Conservation (phyloP, 106 monocot genomes). For the Dendrobium officinale region DNA sequence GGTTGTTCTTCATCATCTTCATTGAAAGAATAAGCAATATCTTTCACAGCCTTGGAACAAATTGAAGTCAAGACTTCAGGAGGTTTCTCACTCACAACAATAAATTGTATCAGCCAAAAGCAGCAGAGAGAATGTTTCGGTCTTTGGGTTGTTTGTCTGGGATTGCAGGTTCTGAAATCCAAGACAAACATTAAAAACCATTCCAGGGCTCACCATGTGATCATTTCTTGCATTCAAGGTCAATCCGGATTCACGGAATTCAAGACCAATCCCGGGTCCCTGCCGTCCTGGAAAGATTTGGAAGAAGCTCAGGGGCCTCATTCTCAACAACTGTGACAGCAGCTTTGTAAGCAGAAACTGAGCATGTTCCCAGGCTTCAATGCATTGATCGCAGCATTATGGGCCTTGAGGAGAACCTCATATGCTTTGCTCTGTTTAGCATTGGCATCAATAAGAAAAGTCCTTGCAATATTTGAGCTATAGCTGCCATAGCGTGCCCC, state of each 20-base stretch:
- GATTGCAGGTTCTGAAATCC: too few relatives aligned
- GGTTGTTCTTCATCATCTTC: constrained; percentile 54
- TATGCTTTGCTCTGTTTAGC: too few relatives aligned
- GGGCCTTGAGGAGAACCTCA: too few relatives aligned
- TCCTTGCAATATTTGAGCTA: too few relatives aligned
- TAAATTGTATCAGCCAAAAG: constrained; percentile 84
- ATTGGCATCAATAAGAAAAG: too few relatives aligned
- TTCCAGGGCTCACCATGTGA: too few relatives aligned
- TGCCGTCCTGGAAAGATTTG: constrained; percentile 67
- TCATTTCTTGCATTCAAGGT: too few relatives aligned
- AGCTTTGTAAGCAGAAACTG: constrained; percentile 67
- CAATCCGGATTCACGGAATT: constrained; percentile 91
- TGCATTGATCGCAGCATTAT: constrained; percentile 62
- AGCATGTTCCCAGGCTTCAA: constrained; percentile 65
- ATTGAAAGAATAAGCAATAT: constrained; percentile 77
- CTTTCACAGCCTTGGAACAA: constrained; percentile 69
- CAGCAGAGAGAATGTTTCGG: constrained; percentile 72
- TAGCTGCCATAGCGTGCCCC: too few relatives aligned
- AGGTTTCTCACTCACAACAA: constrained; percentile 42
- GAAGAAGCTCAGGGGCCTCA: constrained; percentile 64
- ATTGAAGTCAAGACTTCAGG: constrained; percentile 58
- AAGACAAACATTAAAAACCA: too few relatives aligned
- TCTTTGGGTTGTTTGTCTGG: too few relatives aligned
- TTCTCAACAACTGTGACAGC: constrained; percentile 58
- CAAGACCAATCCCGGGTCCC: constrained; percentile 97